Evolutionary conservation across 1,139 yeast species (phyloP).

Genomic region (Candida sp.): DNA sequence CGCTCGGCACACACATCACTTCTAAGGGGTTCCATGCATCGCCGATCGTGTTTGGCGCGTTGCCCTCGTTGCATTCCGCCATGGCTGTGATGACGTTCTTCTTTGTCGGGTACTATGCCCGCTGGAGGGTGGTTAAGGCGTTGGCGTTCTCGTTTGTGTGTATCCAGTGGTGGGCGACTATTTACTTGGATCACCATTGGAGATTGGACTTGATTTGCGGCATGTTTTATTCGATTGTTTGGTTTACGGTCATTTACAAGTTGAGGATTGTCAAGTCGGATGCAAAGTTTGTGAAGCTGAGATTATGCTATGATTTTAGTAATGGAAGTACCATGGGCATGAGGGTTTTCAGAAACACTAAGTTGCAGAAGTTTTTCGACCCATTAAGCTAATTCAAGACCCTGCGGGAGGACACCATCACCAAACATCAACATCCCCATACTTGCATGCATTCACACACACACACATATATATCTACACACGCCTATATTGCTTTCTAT

Average conservation of each 20-base stretch:
- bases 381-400: conserved; percentile 37
- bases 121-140: conserved; percentile 38
- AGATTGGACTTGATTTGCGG: conserved; percentile 63
- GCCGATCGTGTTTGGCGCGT: conserved; percentile 74
- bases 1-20: conserved; percentile 64
- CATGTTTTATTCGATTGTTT: conserved; percentile 49
- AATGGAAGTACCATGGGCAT: conserved; percentile 59
- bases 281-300: conserved; percentile 29
- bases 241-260: conserved; percentile 39
- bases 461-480: too few relatives aligned
- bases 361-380: conserved; percentile 53
- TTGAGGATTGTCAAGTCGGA: conserved; percentile 24
- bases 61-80: conserved; percentile 70
- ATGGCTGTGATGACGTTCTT: conserved; percentile 60
- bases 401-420: too few relatives aligned
- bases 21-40: conserved; percentile 67
- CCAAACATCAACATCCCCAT: too few relatives aligned
- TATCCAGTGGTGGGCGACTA: conserved; percentile 78
- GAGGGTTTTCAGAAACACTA: conserved; percentile 57
- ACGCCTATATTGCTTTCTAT: too few relatives aligned
- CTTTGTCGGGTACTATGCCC: conserved; percentile 46
- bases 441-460: too few relatives aligned
- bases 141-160: conserved; percentile 42
- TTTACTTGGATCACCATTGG: conserved; percentile 76
- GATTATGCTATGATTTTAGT: conserved; percentile 35